These are phyloP conservation scores for Didymella pinodella DNA, from an alignment of 2,329 filamentous ascomycete species.

Conservation along the genomic window DNA sequence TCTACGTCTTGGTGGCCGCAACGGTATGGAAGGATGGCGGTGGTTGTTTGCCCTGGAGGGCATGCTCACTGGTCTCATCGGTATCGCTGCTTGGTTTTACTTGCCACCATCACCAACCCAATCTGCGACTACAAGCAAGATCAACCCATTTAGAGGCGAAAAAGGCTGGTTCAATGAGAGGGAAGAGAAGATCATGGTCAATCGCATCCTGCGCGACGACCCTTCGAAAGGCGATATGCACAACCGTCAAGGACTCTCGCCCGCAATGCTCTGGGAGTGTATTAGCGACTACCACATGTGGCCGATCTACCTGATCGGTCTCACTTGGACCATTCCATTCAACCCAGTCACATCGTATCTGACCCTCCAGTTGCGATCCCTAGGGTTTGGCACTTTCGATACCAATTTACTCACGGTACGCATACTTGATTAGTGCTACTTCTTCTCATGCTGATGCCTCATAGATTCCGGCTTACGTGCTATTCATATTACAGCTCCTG, in stretches of 20 bases:
- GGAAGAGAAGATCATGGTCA: constrained; percentile 75
- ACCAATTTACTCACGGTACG: constrained; percentile 50
- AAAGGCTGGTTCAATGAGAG: constrained; percentile 72
- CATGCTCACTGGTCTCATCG: constrained; percentile 48
- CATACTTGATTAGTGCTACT: not conserved
- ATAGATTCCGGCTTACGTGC: constrained; percentile 55
- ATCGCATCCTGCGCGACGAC: constrained; percentile 65
- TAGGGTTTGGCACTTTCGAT: constrained; percentile 50
- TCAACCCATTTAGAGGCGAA: constrained; percentile 62
- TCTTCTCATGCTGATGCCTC: not conserved
- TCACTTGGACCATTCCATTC: constrained; percentile 48
- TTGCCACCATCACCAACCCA: constrained; percentile 65
- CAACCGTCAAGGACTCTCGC: constrained; percentile 63
- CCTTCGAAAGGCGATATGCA: constrained; percentile 68
- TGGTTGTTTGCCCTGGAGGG: constrained; percentile 56
- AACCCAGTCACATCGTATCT: constrained; percentile 46
- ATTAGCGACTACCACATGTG: constrained; percentile 65
- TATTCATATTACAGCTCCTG: constrained; percentile 60
- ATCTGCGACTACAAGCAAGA: constrained; percentile 60
- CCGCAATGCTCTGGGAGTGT: constrained; percentile 59
- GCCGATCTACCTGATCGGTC: constrained; percentile 50
- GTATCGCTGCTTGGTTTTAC: constrained; percentile 49
- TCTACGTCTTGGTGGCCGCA: constrained; percentile 57
- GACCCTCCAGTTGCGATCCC: constrained; percentile 45
- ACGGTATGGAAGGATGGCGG: constrained; percentile 63